Conservation (phyloP, 768 basidiomycete species). For the Clitopilus passeckerianus region DNA sequence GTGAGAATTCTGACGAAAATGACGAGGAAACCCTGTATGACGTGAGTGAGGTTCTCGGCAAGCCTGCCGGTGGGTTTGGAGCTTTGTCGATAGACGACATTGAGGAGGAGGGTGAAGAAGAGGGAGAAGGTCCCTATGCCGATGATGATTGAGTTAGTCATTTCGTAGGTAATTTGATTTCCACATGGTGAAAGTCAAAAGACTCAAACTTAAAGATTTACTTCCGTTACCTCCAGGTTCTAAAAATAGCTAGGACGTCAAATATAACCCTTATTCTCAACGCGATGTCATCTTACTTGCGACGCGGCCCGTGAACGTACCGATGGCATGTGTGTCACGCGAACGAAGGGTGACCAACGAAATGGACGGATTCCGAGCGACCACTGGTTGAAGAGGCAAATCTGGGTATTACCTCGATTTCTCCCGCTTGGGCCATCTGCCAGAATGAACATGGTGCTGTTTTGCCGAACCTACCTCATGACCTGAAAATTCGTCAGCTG, state of each 20-base stretch:
- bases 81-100: slow-evolving; percentile 33
- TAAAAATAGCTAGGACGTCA: background rate
- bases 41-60: background rate
- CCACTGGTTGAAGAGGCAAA: background rate
- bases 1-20: slow-evolving; percentile 12
- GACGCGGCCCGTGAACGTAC: background rate
- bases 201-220: background rate
- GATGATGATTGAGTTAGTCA: background rate
- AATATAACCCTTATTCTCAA: background rate
- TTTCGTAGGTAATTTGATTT: background rate
- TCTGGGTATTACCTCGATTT: too few relatives aligned
- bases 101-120: slow-evolving; percentile 21
- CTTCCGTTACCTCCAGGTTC: background rate
- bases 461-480: background rate
- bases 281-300: too few relatives aligned
- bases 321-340: background rate
- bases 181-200: background rate
- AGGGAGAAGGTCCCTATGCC: slow-evolving; percentile 13
- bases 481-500: background rate
- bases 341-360: background rate
- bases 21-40: slow-evolving; percentile 12
- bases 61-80: slow-evolving; percentile 30
- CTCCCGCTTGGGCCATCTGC: too few relatives aligned
- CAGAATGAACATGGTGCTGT: background rate
- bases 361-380: background rate